Percentiles rank a stretch among this genome's conserved stretches.
These are phyloP conservation scores for Neopestalotiopsis sp. DNA, from an alignment of 2,329 filamentous ascomycete genomes.

Conservation along the genomic window DNA sequence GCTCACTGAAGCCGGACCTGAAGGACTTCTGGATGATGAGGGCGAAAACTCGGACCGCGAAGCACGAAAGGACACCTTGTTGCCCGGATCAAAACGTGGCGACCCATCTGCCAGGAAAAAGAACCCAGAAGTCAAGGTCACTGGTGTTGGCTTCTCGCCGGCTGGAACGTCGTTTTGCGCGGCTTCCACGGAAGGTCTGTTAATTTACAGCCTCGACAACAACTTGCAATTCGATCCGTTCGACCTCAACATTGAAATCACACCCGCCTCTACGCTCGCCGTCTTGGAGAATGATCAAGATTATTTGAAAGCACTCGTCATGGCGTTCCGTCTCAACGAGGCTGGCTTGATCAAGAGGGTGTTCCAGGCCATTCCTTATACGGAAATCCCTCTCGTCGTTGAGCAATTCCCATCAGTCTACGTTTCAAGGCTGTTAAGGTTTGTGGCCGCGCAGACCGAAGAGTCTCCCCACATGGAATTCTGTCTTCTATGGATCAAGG, in stretches of 20 bases:
- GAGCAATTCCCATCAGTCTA: slow-evolving; percentile 83
- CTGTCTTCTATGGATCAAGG: slow-evolving; percentile 90
- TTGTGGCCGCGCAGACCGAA: slow-evolving; percentile 86
- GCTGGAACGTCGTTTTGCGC: slow-evolving; percentile 92
- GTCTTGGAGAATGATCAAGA: slow-evolving; percentile 72
- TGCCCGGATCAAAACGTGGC: slow-evolving; percentile 85
- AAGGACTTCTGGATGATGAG: slow-evolving; percentile 83
- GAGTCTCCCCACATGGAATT: slow-evolving; percentile 94
- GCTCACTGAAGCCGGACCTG: slow-evolving; percentile 87
- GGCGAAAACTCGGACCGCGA: slow-evolving; percentile 90
- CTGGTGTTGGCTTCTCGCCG: slow-evolving; percentile 84
- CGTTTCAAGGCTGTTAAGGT: slow-evolving; percentile 81
- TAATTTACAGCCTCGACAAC: slow-evolving; percentile 91
- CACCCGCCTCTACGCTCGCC: slow-evolving; percentile 79
- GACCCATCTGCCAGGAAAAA: slow-evolving; percentile 81
- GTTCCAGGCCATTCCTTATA: slow-evolving; percentile 80
- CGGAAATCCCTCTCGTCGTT: slow-evolving; percentile 78
- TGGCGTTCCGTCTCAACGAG: slow-evolving; percentile 97
- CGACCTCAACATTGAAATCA: slow-evolving; percentile 93
- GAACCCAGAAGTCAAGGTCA: slow-evolving; percentile 82
- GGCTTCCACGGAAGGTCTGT: slow-evolving; percentile 88
- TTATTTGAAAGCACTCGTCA: slow-evolving; percentile 90
- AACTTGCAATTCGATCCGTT: slow-evolving; percentile 91
- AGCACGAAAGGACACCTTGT: slow-evolving; percentile 75
- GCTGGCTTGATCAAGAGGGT: slow-evolving; percentile 80